Evolutionary conservation across 768 basidiomycete genomes (phyloP), one percentile per base, ranked within the genome.

Genomic region (Kwoniella europaea): DNA sequence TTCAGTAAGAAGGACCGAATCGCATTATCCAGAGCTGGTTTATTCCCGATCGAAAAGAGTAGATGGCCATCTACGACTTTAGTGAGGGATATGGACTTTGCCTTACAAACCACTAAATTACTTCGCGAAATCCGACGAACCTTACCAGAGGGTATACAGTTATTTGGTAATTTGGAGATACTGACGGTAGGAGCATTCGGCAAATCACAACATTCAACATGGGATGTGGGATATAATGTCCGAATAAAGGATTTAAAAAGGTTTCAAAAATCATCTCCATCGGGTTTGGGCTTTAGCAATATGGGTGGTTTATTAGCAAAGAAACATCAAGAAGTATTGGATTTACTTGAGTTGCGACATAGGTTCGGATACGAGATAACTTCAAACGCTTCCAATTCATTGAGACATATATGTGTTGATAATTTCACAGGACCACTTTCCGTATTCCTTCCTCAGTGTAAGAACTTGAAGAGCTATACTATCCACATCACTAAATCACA

Each of bases 331-430:
- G 57, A 59, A 10, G 57, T n/a, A 15, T 15, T 4, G 16, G 24
- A 13, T 3, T 6, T 15, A 13, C 22, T 59, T 13, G n/a, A 27
- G 4, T 15, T 41, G 12, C 3, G 24, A 0, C n/a, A 41, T 6
- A 27, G n/a, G 7, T 59, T 59, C 29, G 57, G 57, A 29, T 59
- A 59, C 29, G 57, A 59, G n/a, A 16, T 59, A 13, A 59, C 57
- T 0, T 59, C 57, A 15, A 27, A 27, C 7, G 35, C 35, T 15
- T 41, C 9, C 29, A 1, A 27, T 27, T 29, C 57, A 59, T 35
- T 59, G 10, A 3, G 42, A 59, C 57, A 59, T 41, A 27, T 59
- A 27, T 59, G 57, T 41, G 29, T 59, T 5, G 57, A 59, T 41
- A 59, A 59, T n/a, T 59, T 59, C 42, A 59, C 57, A 29, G 57